These are phyloP conservation scores for Diaporthe nobilis DNA, from an alignment of 2,329 filamentous ascomycete species.

Conservation along the genomic window DNA sequence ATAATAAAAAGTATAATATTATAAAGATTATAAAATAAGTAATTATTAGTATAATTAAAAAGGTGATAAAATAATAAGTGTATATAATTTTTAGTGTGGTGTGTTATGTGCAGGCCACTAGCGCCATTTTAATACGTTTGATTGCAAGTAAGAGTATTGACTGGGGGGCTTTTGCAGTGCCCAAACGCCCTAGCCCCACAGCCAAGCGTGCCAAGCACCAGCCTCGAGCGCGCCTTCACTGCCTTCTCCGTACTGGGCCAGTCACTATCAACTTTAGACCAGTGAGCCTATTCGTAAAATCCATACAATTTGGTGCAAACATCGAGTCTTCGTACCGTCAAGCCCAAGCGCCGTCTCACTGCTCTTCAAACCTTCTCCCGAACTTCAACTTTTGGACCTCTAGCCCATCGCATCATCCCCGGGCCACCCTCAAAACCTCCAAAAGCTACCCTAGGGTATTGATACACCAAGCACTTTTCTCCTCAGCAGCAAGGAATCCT, in stretches of 20 bases:
- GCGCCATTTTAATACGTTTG: too few relatives aligned
- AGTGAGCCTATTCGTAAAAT: neutral
- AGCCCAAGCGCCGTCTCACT: neutral
- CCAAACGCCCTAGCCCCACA: too few relatives aligned
- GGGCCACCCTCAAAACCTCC: neutral
- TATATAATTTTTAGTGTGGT: too few relatives aligned
- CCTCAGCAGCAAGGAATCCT: neutral
- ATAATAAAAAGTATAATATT: too few relatives aligned
- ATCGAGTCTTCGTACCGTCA: neutral
- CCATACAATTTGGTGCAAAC: neutral
- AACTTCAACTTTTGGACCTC: neutral
- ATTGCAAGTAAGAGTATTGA: too few relatives aligned
- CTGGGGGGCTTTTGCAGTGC: too few relatives aligned
- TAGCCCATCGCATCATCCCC: neutral
- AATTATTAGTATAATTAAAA: too few relatives aligned
- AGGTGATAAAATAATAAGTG: too few relatives aligned
- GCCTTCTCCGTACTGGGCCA: neutral
- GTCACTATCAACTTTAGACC: neutral
- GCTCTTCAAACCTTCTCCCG: neutral
- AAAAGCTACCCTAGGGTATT: neutral
- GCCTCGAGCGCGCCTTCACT: neutral
- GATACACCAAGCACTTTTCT: neutral
- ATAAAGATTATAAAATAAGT: too few relatives aligned
- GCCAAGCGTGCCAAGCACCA: too few relatives aligned
- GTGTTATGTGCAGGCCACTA: too few relatives aligned